Evolutionary conservation across 805 yeast species (phyloP).

Genomic region (Lipomyces sp.): DNA sequence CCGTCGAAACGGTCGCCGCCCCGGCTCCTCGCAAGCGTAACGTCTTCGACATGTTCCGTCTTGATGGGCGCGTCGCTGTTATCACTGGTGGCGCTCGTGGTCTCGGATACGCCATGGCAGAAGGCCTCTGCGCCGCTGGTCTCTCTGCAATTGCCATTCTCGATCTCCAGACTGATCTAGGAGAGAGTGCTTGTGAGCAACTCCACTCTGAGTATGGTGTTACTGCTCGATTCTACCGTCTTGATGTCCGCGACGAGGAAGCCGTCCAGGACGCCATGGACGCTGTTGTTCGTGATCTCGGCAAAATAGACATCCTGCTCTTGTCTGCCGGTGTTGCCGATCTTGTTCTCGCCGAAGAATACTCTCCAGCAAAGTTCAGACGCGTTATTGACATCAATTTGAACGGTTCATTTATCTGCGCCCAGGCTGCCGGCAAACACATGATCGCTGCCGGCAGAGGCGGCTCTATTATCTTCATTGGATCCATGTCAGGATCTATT

Average conservation of each 20-base stretch:
- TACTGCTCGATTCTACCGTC: constrained; percentile 65
- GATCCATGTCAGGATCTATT: constrained; percentile 72
- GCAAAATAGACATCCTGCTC: constrained; percentile 60
- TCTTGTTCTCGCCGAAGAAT: constrained; percentile 70
- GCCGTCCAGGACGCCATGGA: constrained; percentile 57
- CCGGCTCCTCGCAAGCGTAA: constrained; percentile 40
- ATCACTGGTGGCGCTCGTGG: constrained; percentile 75
- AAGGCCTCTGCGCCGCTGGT: constrained; percentile 62
- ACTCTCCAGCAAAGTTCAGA: constrained; percentile 67
- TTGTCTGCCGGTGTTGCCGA: constrained; percentile 73
- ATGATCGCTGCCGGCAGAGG: constrained; percentile 61
- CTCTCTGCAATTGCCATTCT: constrained; percentile 58
- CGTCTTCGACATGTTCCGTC: constrained; percentile 54
- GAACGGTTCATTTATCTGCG: constrained; percentile 67
- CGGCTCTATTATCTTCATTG: constrained; percentile 67
- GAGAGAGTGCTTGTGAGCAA: constrained; percentile 63
- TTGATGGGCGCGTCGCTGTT: constrained; percentile 67
- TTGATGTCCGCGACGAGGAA: constrained; percentile 61
- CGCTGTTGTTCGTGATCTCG: constrained; percentile 59
- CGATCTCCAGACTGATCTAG: constrained; percentile 66
- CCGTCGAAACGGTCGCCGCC: constrained; percentile 42
- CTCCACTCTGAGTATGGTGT: constrained; percentile 57
- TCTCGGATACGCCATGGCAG: constrained; percentile 62
- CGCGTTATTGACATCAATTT: constrained; percentile 67
- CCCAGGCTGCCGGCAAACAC: constrained; percentile 69